Base-by-base conservation (phyloP, 441 rosid species). In the Heliophila coronopifolia region DNA sequence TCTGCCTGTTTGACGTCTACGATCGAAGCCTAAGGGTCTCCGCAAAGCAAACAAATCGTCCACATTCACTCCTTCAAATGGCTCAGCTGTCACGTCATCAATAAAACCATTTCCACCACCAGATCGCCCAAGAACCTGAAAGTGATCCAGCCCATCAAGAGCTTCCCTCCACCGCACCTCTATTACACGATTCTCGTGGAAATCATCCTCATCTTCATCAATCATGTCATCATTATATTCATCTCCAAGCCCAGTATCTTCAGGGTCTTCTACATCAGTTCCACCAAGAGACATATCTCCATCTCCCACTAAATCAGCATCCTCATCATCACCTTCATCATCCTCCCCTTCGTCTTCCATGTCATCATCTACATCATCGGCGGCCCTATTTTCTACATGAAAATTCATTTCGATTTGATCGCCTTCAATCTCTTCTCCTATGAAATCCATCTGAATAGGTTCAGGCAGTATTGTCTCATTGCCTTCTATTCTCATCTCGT, bases 91-190 rank as follows among this genome's bases (percentile, higher is more conserved):
- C 66, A 83, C 71, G 77, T 85, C 97, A 78, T 92, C 94, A 65
- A 92, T 76, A 42, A 92, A 78, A 55, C 84, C 75, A 50, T 81
- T 67, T 37, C 80, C 63, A 58, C 68, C 71, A 66, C 94, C 97
- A 69, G 96, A 81, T 72, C 81, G 89, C 56, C 94, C 90, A 68
- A 88, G 84, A 17, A 84, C 89, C 66, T 83, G 95, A 71, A 88
- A 70, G 70, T 83, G 87, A 71, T 92, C 99, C 54, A 92, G 73
- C 59, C 87, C 94, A 73, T 92, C 95, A 64, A 88, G 83, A 52
- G 92, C 92, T 70, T 81, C 98, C 73, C 97, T 82, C 99, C 94
- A 85, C 71, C 93, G 72, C 41, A 83, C 95, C 73, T 86, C 97
- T 73, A 88, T 81, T 18, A 85, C 94, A 14, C 80, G 90, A 55